Evolutionary conservation across 495 filamentous ascomycete genomes (phyloP), one percentile per base, ranked within the genome.

Genomic region (Saxophila tyrrhenica): DNA sequence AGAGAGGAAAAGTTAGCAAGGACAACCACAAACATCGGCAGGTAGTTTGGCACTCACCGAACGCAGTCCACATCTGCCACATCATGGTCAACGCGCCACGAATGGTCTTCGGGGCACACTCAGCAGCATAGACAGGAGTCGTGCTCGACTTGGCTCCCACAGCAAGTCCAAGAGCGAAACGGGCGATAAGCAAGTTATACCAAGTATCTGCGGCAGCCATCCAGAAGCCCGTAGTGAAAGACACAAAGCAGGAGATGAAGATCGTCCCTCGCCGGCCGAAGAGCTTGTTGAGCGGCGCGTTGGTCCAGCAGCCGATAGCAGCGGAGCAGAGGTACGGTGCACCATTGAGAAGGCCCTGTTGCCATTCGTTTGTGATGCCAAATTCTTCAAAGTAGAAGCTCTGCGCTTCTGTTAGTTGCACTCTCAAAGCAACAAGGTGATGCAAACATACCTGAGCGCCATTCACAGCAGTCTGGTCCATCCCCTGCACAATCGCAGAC

Each of bases 31-130:
- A n/a, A n/a, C n/a, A n/a, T n/a, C n/a, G n/a, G n/a, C n/a, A n/a
- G n/a, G n/a, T n/a, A n/a, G n/a, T n/a, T n/a, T n/a, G n/a, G n/a
- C n/a, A n/a, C n/a, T n/a, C n/a, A 39, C 86, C 85, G 55, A 89
- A 89, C 1, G 86, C 86, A 8, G 85, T 88, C 85, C 86, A 89
- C 65, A 89, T 72, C 60, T 94, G 87, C 86, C 86, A 91, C 16
- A 72, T 77, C 86, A 94, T 91, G 38, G 87, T 83, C n/a, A 94
- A 68, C 8, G 78, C 84, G 45, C 87, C 87, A 59, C 59, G 50
- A 22, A 62, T 62, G 5, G 21, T 29, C 0, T 57, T 42, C 0
- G 77, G 78, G 3, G 73, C 69, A 49, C 73, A 76, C 63, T 82
- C 80, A 15, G 79, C 77, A 1, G 75, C 70, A 55, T 76, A 80